Percentiles rank a stretch among this genome's conserved stretches.
Conservation (phyloP, 192 early-diverging fungal genomes). For the Rhizoclosmatium globosum region DNA sequence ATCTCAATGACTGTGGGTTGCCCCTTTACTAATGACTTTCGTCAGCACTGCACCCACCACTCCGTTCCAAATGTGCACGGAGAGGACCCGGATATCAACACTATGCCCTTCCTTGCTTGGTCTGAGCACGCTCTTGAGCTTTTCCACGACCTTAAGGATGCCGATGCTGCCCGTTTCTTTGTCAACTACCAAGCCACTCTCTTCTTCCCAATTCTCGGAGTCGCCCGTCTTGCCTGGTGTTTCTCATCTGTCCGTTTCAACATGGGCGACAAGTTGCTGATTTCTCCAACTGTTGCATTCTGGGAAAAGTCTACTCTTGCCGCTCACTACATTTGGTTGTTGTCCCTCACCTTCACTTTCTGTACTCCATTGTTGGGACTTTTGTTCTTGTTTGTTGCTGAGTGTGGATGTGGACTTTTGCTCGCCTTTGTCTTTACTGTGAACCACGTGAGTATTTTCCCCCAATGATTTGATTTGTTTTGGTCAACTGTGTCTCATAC, state of each 20-base stretch:
- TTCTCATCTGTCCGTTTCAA: constrained; percentile 66
- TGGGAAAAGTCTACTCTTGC: constrained; percentile 64
- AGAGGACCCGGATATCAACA: constrained; percentile 87
- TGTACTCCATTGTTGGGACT: constrained; percentile 46
- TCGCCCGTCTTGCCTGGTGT: constrained; percentile 78
- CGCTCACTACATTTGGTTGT: constrained; percentile 76
- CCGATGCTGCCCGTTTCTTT: constrained; percentile 67
- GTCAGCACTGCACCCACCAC: constrained; percentile 83
- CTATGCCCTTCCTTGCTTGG: constrained; percentile 83
- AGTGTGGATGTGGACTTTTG: constrained; percentile 74
- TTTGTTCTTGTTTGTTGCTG: constrained; percentile 68
- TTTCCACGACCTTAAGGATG: constrained; percentile 57
- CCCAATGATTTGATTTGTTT: constrained; percentile 18
- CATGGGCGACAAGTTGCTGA: constrained; percentile 47
- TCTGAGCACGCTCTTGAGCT: constrained; percentile 65
- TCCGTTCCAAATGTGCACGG: constrained; percentile 79
- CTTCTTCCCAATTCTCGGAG: constrained; percentile 76
- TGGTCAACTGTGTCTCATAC: neutral
- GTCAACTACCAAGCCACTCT: constrained; percentile 61
- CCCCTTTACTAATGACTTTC: neutral
- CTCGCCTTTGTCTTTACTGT: constrained; percentile 80
- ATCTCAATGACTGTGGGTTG: neutral
- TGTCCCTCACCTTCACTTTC: constrained; percentile 61
- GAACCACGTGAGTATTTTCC: constrained; percentile 66
- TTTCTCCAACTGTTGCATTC: constrained; percentile 46